Evolutionary conservation across 805 yeast genomes (phyloP), one percentile per base, ranked within the genome.

Genomic region (Candida ascalaphidarum): DNA sequence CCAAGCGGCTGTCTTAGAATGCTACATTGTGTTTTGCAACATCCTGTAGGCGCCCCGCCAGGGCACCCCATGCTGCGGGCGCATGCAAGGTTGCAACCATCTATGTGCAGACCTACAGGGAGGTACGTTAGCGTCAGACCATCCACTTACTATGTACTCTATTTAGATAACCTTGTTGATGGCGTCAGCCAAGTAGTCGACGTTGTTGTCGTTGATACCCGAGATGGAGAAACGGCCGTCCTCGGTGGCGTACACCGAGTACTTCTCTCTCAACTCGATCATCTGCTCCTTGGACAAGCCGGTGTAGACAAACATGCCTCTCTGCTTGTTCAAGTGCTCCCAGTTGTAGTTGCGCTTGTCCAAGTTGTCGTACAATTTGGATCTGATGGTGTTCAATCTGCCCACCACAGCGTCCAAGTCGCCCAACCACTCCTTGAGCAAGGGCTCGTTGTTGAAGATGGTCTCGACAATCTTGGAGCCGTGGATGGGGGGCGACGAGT

Each of bases 221-320:
- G 95, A 83, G 48, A 89, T 75, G 29, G 94, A 81, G 52, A 89
- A 75, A 51, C 98, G 77, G 21, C 97, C 97, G 54, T 86, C 92
- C 37, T 75, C 69, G 17, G 96, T 85, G 44, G 92, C 74, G 55
- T 89, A 89, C 22, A 89, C 79, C 11, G 83, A 75, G 57, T 63
- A 78, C 53, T 83, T 76, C 28, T 70, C 64, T 51, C 81, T 79
- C 46, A 89, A 67, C 37, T 65, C 58, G 33, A 73, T 65, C 27
- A 84, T 89, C 59, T 86, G 94, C 27, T 71, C 74, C 25, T 73
- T 63, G 18, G 58, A 51, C 37, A 89, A 68, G 6, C 96, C 95
- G 20, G 96, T 88, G 65, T 71, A 89, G 46, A 89, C 83, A 61
- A 89, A 89, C 97, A 89, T 89, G 44, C 98, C 98, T 52, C 89